Evolutionary conservation across 2,329 filamentous ascomycete species (phyloP), one percentile per base, ranked within the genome.

Genomic region (Colletotrichum lentis): DNA sequence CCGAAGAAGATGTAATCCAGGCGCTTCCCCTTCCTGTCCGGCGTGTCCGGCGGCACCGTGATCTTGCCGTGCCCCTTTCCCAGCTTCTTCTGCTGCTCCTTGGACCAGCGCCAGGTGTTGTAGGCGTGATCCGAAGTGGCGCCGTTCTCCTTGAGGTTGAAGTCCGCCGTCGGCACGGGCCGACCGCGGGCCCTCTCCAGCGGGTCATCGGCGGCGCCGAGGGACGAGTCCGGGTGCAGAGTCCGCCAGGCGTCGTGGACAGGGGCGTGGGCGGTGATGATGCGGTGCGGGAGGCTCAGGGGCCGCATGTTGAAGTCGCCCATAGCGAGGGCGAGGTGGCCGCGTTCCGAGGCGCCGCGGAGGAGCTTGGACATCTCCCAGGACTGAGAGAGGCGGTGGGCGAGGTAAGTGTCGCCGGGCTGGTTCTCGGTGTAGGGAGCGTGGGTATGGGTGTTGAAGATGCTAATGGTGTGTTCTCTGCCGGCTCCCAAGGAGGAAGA

Each of bases 251-350:
- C 88, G 76, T 99, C 96, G 52, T 86, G 86, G 35, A 97, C 90
- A 16, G 90, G 90, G 11, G 90, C 88, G 75, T 94, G 90, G 3
- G 89, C 88, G 65, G 91, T 92, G 72, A 99, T 90, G 71, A 98
- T 84, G 62, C 89, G 87, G 80, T 98, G 93, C 39, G 92, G 90
- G 70, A 97, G 87, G 31, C 93, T 96, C 47, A 91, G 80, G 0
- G 96, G 96, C n/a, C 93, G 83, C 91, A 97, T 97, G 80, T 98
- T 98, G 82, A 98, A 97, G 81, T 98, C 96, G 31, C 96, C 96
- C 62, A 97, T 82, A 6, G 90, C 94, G 50, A 98, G 82, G 59
- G 94, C 94, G 37, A 98, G 84, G 76, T 95, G 92, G 7, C 94
- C 93, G 16, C 91, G 85, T 72, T 94, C 91, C 1, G 90, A 86